phyloP scores from a whole-genome alignment of 345 rosid genomes.

The Carallia brachiata region DNA sequence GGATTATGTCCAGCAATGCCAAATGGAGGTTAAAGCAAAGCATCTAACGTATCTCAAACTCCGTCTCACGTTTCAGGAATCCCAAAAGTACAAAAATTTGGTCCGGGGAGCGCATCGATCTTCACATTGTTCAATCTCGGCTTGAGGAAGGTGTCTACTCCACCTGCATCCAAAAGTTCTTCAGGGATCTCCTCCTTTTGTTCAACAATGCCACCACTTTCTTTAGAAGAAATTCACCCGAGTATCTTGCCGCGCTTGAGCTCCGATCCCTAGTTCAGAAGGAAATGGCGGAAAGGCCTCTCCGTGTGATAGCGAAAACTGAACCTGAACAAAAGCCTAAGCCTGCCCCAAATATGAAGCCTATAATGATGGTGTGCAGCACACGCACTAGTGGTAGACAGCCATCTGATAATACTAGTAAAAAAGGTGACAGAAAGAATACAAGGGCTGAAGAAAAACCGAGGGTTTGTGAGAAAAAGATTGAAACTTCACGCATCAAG shows the following conservation, averaged over 20 bases:
- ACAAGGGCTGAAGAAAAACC: slow-evolving; percentile 19
- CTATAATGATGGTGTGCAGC: slow-evolving; percentile 31
- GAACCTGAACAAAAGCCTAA: slow-evolving; percentile 10
- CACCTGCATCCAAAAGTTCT: slow-evolving; percentile 37
- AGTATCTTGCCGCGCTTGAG: slow-evolving; percentile 41
- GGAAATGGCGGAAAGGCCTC: slow-evolving; percentile 40
- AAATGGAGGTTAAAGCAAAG: too few relatives aligned
- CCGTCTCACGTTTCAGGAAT: slow-evolving; percentile 39
- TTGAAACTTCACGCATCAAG: slow-evolving; percentile 6
- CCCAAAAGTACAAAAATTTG: slow-evolving; percentile 34
- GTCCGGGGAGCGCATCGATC: slow-evolving; percentile 57
- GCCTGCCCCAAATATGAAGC: slow-evolving; percentile 13
- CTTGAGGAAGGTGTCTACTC: slow-evolving; percentile 48
- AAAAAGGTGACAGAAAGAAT: slow-evolving; percentile 22
- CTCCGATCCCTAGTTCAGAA: slow-evolving; percentile 41
- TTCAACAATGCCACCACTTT: slow-evolving; percentile 54
- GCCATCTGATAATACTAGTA: slow-evolving; percentile 18
- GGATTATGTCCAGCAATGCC: too few relatives aligned
- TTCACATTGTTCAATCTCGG: slow-evolving; percentile 43
- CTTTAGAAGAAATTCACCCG: slow-evolving; percentile 41
- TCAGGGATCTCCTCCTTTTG: slow-evolving; percentile 58
- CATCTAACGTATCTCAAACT: too few relatives aligned
- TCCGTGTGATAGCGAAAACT: slow-evolving; percentile 4
- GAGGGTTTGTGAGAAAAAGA: slow-evolving; percentile 9
- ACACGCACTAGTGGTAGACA: slow-evolving; percentile 25